Conservation (phyloP, 1,284 basidiomycete genomes). For the Clitocybe nebularis region DNA sequence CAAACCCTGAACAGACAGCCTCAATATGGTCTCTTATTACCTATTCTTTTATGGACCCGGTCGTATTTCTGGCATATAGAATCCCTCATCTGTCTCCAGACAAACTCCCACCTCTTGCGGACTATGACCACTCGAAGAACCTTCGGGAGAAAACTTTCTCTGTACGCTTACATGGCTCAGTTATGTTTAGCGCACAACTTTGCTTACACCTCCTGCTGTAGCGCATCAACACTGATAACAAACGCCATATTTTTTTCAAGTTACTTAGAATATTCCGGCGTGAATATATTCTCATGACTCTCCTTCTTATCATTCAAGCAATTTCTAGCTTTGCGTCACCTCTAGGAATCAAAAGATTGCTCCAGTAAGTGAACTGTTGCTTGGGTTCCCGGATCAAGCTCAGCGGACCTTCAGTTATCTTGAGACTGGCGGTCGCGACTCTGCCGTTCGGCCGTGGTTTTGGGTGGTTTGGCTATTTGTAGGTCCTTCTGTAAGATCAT, state of each 20-base stretch:
- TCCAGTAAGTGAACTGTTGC: constrained; percentile 14
- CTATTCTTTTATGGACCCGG: constrained; percentile 46
- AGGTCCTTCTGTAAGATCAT: background rate
- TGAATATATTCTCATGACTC: constrained; percentile 3
- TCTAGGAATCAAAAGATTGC: constrained; percentile 10
- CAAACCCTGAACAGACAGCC: constrained; percentile 56
- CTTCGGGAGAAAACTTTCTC: constrained; percentile 14
- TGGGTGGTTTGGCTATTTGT: constrained; percentile 15
- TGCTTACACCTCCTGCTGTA: too few relatives aligned
- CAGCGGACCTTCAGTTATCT: too few relatives aligned
- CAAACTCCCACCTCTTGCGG: constrained; percentile 45
- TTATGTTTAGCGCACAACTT: too few relatives aligned
- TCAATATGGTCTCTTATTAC: constrained; percentile 45
- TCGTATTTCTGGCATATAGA: constrained; percentile 34
- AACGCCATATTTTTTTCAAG: constrained; percentile 8
- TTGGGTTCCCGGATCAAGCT: too few relatives aligned
- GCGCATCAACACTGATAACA: too few relatives aligned
- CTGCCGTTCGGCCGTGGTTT: constrained; percentile 14
- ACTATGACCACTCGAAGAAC: constrained; percentile 39
- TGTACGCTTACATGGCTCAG: too few relatives aligned
- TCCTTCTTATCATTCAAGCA: constrained; percentile 7
- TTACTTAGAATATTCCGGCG: constrained; percentile 10
- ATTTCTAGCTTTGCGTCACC: constrained; percentile 3
- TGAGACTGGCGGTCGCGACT: constrained; percentile 8
- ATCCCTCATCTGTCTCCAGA: constrained; percentile 31